Conservation (phyloP, 2,329 filamentous ascomycete genomes). For the Colletotrichum destructivum region DNA sequence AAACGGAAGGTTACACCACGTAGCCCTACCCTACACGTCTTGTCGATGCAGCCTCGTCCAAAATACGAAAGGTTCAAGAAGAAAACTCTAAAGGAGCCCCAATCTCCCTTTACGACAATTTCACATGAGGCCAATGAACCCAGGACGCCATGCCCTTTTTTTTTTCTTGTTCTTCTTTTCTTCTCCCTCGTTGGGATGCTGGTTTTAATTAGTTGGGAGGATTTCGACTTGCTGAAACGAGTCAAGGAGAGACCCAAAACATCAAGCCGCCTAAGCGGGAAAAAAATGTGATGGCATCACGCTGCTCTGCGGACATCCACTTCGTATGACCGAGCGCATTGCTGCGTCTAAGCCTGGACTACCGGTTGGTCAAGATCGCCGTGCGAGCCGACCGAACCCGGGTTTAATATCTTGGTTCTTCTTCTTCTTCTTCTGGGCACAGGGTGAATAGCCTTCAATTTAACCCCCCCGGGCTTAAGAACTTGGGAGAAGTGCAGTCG, state of each 20-base stretch:
- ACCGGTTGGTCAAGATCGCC: slow-evolving; percentile 10
- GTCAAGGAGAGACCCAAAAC: background rate
- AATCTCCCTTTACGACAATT: slow-evolving; percentile 30
- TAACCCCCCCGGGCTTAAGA: slow-evolving; percentile 4
- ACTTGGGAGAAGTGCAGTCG: background rate
- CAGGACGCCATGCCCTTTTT: background rate
- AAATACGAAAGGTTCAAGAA: slow-evolving; percentile 19
- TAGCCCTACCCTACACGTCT: background rate
- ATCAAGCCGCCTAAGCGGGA: no score
- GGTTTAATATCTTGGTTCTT: background rate
- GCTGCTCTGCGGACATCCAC: background rate
- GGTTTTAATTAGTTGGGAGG: background rate
- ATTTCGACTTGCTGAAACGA: slow-evolving; percentile 24
- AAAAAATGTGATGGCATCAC: background rate
- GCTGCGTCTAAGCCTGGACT: slow-evolving; percentile 1
- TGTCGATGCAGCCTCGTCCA: background rate
- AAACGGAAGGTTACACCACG: slow-evolving; percentile 25
- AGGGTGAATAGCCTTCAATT: slow-evolving; percentile 30
- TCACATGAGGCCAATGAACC: background rate
- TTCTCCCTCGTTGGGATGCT: no score
- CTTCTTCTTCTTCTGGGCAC: no score
- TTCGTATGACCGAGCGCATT: background rate
- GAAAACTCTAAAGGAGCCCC: slow-evolving; percentile 26
- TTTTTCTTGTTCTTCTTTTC: no score
- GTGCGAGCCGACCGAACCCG: slow-evolving; percentile 6